A percentile compares a stretch with the other conserved stretches of the same genome.
Conservation (phyloP, 2,329 filamentous ascomycete genomes). For the Aspergillus quadrilineatus region DNA sequence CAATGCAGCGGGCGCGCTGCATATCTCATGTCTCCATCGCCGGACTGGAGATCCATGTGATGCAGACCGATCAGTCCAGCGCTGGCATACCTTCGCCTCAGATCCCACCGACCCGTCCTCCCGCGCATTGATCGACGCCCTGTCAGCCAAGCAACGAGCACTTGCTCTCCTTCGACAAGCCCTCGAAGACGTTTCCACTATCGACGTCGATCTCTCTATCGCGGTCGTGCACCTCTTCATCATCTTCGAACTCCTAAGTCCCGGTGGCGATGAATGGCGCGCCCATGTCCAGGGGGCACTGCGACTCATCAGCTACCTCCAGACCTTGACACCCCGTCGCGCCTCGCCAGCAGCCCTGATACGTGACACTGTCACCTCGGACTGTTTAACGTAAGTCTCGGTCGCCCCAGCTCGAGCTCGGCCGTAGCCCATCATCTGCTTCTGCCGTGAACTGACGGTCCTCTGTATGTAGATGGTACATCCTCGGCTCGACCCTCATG, state of each 20-base stretch:
- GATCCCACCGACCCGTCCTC: not conserved
- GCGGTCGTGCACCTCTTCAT: conserved; percentile 9
- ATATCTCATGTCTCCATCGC: conserved; percentile 1
- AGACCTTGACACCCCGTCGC: not conserved
- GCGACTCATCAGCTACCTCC: not conserved
- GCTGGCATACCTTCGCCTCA: not conserved
- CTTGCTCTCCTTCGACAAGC: not conserved
- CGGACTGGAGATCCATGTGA: too few species aligned
- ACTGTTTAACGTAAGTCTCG: not conserved
- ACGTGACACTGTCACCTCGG: not conserved
- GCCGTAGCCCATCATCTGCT: not conserved
- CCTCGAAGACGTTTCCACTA: not conserved
- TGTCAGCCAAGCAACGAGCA: conserved; percentile 1
- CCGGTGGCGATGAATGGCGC: conserved; percentile 2
- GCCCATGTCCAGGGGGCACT: conserved; percentile 7
- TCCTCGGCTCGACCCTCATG: not conserved
- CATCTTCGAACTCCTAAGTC: conserved; percentile 5
- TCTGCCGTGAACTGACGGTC: not conserved
- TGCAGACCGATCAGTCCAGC: not conserved
- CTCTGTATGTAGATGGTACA: not conserved
- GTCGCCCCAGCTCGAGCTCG: not conserved
- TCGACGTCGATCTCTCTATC: conserved; percentile 2
- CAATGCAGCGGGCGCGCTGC: conserved; percentile 4
- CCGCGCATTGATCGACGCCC: not conserved
- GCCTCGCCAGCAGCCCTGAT: not conserved